Percentiles rank a stretch among this genome's conserved stretches.
Conservation (phyloP, 495 filamentous ascomycete species). For the Hypoxylon intermedium region DNA sequence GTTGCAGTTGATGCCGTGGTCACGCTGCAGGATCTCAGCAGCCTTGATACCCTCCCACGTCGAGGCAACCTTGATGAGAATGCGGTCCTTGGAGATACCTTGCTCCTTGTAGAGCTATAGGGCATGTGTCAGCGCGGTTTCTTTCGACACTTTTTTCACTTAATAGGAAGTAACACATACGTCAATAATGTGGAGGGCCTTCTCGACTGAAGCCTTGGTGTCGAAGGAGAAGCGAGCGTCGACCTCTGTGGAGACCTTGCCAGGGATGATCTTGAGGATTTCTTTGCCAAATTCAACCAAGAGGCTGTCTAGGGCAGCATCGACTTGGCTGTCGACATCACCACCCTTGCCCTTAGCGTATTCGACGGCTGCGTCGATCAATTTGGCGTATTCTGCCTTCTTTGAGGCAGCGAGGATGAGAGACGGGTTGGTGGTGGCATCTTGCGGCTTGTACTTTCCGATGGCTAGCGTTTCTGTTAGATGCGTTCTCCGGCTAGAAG, state of each 20-base stretch:
- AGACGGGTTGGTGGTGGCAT: conserved; percentile 99
- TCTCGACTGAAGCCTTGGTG: conserved; percentile 87
- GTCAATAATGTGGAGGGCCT: conserved; percentile 96
- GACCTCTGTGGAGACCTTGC: conserved; percentile 98
- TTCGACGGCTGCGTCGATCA: conserved; percentile 86
- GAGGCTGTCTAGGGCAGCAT: conserved; percentile 86
- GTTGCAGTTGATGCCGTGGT: conserved; percentile 97
- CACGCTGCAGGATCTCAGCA: conserved; percentile 87
- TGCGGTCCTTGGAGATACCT: conserved; percentile 89
- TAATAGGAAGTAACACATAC: conserved; percentile 57
- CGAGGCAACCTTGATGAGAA: conserved; percentile 90
- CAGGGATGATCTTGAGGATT: conserved; percentile 95
- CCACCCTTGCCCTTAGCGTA: conserved; percentile 81
- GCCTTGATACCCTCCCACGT: conserved; percentile 98
- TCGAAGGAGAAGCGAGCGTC: conserved; percentile 97
- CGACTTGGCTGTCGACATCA: conserved; percentile 75
- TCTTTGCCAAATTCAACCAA: conserved; percentile 97
- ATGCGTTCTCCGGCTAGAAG: neutral
- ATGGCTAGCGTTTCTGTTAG: conserved; percentile 70
- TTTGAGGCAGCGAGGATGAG: conserved; percentile 97
- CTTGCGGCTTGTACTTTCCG: conserved; percentile 99
- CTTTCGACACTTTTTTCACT: neutral
- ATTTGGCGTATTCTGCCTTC: conserved; percentile 92
- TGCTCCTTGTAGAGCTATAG: conserved; percentile 86
- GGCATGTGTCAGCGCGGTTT: conserved; percentile 6